Evolutionary conservation across 2,329 filamentous ascomycete genomes (phyloP).

Genomic region (Rosellinia necatrix): DNA sequence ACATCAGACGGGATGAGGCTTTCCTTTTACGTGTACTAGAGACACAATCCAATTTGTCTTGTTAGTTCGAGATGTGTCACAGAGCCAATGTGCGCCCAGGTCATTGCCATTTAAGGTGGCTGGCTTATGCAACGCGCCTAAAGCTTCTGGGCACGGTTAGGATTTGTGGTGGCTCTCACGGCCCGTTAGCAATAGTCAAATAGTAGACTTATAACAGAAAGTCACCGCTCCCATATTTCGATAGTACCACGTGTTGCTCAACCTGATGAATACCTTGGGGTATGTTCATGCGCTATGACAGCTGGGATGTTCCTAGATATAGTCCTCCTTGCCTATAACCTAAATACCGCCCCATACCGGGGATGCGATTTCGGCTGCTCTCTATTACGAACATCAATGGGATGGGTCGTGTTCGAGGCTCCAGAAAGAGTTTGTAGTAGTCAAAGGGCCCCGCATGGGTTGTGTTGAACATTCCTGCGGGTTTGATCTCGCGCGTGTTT

Average conservation of each 20-base stretch:
- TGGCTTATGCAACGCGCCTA: constrained; percentile 17
- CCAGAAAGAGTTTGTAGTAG: too few species aligned
- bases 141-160: constrained; percentile 16
- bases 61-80: constrained; percentile 5
- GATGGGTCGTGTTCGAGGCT: too few species aligned
- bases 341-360: too few species aligned
- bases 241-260: too few species aligned
- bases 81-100: background rate
- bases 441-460: too few species aligned
- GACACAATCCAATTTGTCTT: constrained; percentile 3
- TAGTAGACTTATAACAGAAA: constrained; percentile 30
- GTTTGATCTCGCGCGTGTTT: too few species aligned
- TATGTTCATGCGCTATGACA: too few species aligned
- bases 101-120: background rate
- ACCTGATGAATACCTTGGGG: background rate
- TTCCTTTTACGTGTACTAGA: constrained; percentile 18
- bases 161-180: constrained; percentile 28
- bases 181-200: constrained; percentile 26
- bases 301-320: too few species aligned
- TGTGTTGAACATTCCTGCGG: too few species aligned
- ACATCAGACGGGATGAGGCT: constrained; percentile 18
- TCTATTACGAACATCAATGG: too few species aligned
- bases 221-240: background rate
- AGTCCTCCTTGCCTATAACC: too few species aligned
- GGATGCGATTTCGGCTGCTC: too few species aligned